Evolutionary conservation across 2,329 filamentous ascomycete genomes (phyloP), one percentile per base, ranked within the genome.

Genomic region (Stromatinia cepivora): DNA sequence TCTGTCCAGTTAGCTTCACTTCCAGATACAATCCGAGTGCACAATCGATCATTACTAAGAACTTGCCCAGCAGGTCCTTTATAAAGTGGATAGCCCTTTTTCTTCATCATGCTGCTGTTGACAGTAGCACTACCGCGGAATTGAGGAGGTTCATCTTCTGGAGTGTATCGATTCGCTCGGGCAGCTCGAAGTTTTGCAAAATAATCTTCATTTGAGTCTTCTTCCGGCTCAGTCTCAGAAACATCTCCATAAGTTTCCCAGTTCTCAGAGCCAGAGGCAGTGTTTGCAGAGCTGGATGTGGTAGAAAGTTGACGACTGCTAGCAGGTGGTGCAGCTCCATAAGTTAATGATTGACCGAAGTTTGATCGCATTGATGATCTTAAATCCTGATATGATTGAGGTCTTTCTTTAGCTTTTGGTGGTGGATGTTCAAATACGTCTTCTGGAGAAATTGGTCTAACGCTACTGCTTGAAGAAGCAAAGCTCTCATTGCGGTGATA

Each of bases 191-290:
- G 82, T 79, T 92, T 93, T 73, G 92, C 90, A 80, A 97, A 96
- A 79, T 97, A 96, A 79, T 95, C 94, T 71, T 95, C 92, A 5
- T 89, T 89, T 0, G 86, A 87, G 78, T 97, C 93, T 34, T 85
- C 84, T 75, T 93, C 91, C 0, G 90, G 87, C 75, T 93, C 90
- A 71, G 90, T 93, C 76, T 93, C 90, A 71, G 90, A 93, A 73
- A 86, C 88, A 78, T 97, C 92, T 75, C 95, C 94, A 76, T 95
- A 98, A 13, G 94, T 97, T 80, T 98, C 94, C 94, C 94, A 98
- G 79, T 98, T 98, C 81, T 98, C 94, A 4, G 92, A 97, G 1
- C 92, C 92, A 7, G 92, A 93, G 36, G 91, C 85, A 31, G 85
- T 85, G 1, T 91, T 92, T n/a, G 82, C 82, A 31, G 83, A 81